phyloP scores from a whole-genome alignment of 345 rosid species.

The Rhizophora apiculata region DNA sequence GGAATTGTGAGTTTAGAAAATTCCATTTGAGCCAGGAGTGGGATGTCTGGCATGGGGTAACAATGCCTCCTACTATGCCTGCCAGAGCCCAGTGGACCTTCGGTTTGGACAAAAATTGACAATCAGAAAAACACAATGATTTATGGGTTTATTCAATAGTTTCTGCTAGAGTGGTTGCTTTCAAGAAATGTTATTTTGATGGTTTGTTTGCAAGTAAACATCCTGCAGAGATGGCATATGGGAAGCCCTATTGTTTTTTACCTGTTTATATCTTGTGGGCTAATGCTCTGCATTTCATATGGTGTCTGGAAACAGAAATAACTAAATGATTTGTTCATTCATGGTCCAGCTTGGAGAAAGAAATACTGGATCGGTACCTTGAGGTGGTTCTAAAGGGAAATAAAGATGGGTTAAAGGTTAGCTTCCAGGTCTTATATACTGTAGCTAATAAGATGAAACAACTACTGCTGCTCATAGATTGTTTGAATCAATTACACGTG shows the following conservation, averaged over 20 bases:
- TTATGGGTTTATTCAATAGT: neutral
- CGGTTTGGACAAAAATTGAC: neutral
- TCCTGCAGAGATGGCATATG: neutral
- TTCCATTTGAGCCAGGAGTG: no score
- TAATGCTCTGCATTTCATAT: neutral
- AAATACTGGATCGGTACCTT: constrained; percentile 84
- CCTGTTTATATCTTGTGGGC: constrained; percentile 2
- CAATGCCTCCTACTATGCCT: no score
- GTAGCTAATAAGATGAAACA: neutral
- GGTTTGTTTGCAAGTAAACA: neutral
- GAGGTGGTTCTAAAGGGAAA: constrained; percentile 92
- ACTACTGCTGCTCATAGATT: neutral
- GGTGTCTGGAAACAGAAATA: neutral
- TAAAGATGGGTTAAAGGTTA: constrained; percentile 93
- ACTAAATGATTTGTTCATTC: constrained; percentile 18
- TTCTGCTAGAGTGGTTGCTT: neutral
- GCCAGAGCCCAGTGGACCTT: neutral
- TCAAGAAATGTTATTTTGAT: neutral
- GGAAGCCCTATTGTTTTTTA: neutral
- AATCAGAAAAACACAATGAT: neutral
- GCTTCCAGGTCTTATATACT: neutral
- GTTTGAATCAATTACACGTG: neutral
- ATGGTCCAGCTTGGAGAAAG: constrained; percentile 77
- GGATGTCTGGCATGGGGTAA: no score
- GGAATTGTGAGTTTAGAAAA: no score